Percentiles rank a stretch among this genome's conserved stretches.
Conservation (phyloP, 768 basidiomycete species). For the Tylopilus vinaceipallidus region DNA sequence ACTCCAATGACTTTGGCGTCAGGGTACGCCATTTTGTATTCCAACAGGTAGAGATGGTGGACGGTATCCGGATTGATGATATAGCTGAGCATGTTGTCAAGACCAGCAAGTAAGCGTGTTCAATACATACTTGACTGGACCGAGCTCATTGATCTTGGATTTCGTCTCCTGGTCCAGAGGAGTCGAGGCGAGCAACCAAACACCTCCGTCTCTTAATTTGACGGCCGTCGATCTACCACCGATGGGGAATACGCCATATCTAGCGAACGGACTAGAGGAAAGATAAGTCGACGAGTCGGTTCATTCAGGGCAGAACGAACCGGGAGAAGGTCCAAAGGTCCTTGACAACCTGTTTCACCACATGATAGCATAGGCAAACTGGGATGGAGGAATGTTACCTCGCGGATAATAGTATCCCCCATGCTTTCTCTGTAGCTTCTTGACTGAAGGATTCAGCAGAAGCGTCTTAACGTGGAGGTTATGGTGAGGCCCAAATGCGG, state of each 20-base stretch:
- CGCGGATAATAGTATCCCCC: conserved; percentile 43
- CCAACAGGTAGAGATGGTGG: conserved; percentile 59
- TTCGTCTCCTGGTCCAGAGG: conserved; percentile 68
- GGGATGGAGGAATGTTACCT: conserved; percentile 28
- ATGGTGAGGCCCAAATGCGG: conserved; percentile 10
- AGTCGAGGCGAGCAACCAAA: conserved; percentile 84
- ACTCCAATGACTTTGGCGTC: conserved; percentile 71
- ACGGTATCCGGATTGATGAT: conserved; percentile 57
- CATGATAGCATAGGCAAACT: neutral
- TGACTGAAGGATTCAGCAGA: conserved; percentile 2
- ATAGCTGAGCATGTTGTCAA: conserved; percentile 38
- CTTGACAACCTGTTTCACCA: conserved; percentile 40
- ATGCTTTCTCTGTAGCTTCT: conserved; percentile 15
- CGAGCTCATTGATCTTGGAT: conserved; percentile 56
- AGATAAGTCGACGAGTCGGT: conserved; percentile 4
- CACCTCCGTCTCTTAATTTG: conserved; percentile 59
- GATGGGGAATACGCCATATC: conserved; percentile 66
- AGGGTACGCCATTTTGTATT: conserved; percentile 70
- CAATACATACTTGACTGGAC: conserved; percentile 56
- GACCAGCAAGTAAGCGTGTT: neutral
- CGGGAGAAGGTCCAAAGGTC: conserved; percentile 67
- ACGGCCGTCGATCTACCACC: conserved; percentile 86
- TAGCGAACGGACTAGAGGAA: conserved; percentile 56
- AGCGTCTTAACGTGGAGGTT: conserved; percentile 17
- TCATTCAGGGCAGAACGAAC: conserved; percentile 32